Percentiles rank a stretch among this genome's conserved stretches.
Conservation (phyloP, 805 yeast genomes). For the Schwanniomyces sp. region DNA sequence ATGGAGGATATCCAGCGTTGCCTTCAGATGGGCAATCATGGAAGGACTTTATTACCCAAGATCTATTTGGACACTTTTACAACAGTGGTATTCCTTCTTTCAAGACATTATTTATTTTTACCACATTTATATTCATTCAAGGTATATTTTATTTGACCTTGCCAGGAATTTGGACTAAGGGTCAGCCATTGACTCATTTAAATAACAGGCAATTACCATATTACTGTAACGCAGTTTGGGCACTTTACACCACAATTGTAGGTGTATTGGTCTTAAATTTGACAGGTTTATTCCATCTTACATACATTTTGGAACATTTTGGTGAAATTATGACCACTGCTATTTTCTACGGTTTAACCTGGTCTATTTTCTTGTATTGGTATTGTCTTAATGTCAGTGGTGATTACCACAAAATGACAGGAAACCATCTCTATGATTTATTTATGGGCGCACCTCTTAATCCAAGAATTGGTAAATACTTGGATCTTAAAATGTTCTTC, state of each 20-base stretch:
- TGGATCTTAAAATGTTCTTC: slow-evolving; percentile 93
- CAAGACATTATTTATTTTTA: slow-evolving; percentile 68
- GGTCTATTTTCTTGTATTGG: slow-evolving; percentile 69
- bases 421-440: slow-evolving; percentile 84
- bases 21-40: slow-evolving; percentile 61
- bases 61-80: slow-evolving; percentile 44
- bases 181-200: slow-evolving; percentile 86
- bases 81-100: slow-evolving; percentile 59
- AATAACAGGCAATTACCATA: slow-evolving; percentile 82
- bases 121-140: slow-evolving; percentile 68
- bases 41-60: slow-evolving; percentile 43
- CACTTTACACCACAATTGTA: slow-evolving; percentile 70
- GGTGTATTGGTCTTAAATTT: slow-evolving; percentile 64
- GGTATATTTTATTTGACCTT: slow-evolving; percentile 72
- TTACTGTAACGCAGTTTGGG: slow-evolving; percentile 87
- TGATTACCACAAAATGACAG: slow-evolving; percentile 89
- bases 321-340: slow-evolving; percentile 94
- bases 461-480: slow-evolving; percentile 86
- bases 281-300: slow-evolving; percentile 71
- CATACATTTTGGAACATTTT: slow-evolving; percentile 74
- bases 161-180: slow-evolving; percentile 95
- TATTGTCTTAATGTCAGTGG: slow-evolving; percentile 63
- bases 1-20: slow-evolving; percentile 68
- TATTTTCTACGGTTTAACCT: slow-evolving; percentile 70
- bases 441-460: slow-evolving; percentile 98